A percentile compares a stretch with the other conserved stretches of the same genome.
Evolutionary conservation across 176 grass and related monocot genomes (phyloP).

Genomic region (Juncus inflexus): DNA sequence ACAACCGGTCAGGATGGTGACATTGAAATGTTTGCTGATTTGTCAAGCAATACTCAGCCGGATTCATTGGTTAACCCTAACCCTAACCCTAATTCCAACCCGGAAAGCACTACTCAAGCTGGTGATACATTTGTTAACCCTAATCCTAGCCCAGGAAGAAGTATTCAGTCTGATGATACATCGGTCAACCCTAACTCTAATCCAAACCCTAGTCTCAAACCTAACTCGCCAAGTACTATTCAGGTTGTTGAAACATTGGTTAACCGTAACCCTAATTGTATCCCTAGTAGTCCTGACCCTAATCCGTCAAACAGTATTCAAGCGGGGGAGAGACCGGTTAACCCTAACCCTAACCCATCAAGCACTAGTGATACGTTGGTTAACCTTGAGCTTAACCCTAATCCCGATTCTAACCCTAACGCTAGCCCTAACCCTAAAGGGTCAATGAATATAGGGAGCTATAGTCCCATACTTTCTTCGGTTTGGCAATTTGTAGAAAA

Average conservation of each 20-base stretch:
- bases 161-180: too few species aligned
- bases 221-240: too few species aligned
- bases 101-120: too few species aligned
- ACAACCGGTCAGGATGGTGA: too few species aligned
- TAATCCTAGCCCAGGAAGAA: not conserved
- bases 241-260: too few species aligned
- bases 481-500: slow-evolving; percentile 17
- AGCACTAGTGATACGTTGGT: not conserved
- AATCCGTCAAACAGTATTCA: too few species aligned
- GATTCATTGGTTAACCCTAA: not conserved
- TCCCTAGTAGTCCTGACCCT: not conserved
- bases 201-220: not conserved
- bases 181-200: not conserved
- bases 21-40: too few species aligned
- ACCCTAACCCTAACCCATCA: not conserved
- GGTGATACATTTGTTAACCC: not conserved
- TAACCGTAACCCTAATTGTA: not conserved
- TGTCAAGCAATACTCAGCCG: too few species aligned
- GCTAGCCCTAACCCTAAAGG: too few species aligned
- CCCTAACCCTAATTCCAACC: not conserved
- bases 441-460: too few species aligned
- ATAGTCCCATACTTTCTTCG: not conserved
- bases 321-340: not conserved
- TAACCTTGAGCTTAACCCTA: not conserved
- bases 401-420: not conserved